Conservation (phyloP, 805 yeast genomes). For the Hanseniaspora nectarophila region DNA sequence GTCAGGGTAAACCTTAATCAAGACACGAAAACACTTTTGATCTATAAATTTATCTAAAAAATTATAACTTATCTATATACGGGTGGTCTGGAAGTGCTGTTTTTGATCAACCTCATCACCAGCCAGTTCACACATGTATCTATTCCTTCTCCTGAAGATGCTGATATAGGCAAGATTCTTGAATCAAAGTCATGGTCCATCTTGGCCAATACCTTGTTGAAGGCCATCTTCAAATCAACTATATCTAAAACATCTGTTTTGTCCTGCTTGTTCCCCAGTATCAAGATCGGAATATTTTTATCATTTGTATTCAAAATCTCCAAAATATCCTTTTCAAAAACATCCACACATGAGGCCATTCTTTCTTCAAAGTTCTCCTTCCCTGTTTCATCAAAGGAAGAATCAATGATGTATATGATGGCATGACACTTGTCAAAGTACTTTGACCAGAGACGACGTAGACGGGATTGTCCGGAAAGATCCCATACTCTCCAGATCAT, state of each 20-base stretch:
- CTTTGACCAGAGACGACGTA: constrained; percentile 75
- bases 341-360: constrained; percentile 69
- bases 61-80: constrained; percentile 20
- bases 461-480: constrained; percentile 85
- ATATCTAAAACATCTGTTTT: constrained; percentile 56
- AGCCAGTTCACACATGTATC: constrained; percentile 85
- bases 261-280: constrained; percentile 95
- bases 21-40: background rate
- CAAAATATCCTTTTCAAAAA: constrained; percentile 37
- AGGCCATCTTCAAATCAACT: constrained; percentile 67
- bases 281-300: constrained; percentile 58
- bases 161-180: constrained; percentile 80
- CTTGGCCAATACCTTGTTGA: constrained; percentile 71
- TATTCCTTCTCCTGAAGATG: constrained; percentile 66
- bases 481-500: constrained; percentile 76
- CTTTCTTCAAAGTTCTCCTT: constrained; percentile 34
- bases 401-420: constrained; percentile 82
- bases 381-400: constrained; percentile 24
- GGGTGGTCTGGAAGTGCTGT: constrained; percentile 32
- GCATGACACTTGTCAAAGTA: constrained; percentile 83
- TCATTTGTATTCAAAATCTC: constrained; percentile 36
- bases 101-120: constrained; percentile 48
- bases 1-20: too few species aligned
- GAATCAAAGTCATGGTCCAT: constrained; percentile 75
- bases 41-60: background rate